Conservation (phyloP, 768 basidiomycete genomes). For the Xanthoconium purpureum region DNA sequence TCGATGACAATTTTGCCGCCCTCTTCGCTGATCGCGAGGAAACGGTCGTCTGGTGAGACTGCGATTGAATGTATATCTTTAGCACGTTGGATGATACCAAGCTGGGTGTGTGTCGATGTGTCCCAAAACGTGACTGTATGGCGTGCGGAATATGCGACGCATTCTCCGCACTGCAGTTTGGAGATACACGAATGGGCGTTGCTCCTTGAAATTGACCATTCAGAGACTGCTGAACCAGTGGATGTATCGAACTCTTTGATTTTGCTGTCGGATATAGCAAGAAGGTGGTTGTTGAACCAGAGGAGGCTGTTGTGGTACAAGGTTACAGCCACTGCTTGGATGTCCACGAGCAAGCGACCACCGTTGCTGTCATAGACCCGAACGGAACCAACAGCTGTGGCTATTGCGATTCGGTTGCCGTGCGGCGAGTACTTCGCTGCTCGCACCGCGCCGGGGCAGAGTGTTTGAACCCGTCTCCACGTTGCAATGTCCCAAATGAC, state of each 20-base stretch:
- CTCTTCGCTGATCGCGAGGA: neutral
- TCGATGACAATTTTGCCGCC: neutral
- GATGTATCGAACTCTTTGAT: neutral
- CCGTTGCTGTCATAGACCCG: neutral
- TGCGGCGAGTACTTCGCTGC: neutral
- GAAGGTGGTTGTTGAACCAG: neutral
- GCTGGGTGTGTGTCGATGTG: neutral
- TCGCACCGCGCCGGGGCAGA: neutral
- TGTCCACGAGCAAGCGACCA: neutral
- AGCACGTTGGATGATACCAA: neutral
- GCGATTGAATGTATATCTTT: neutral
- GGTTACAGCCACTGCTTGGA: neutral
- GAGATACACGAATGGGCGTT: neutral
- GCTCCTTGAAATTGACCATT: neutral
- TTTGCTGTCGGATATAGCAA: neutral
- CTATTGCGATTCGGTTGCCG: neutral
- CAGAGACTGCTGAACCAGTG: neutral
- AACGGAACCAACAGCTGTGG: neutral
- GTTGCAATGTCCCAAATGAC: neutral
- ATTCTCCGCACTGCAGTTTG: neutral
- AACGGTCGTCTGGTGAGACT: neutral
- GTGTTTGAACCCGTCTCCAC: neutral
- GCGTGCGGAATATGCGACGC: neutral
- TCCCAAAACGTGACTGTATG: neutral
- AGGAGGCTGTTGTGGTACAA: neutral